Evolutionary conservation across 805 yeast species (phyloP).

Genomic region (Lipomyces anomalus): DNA sequence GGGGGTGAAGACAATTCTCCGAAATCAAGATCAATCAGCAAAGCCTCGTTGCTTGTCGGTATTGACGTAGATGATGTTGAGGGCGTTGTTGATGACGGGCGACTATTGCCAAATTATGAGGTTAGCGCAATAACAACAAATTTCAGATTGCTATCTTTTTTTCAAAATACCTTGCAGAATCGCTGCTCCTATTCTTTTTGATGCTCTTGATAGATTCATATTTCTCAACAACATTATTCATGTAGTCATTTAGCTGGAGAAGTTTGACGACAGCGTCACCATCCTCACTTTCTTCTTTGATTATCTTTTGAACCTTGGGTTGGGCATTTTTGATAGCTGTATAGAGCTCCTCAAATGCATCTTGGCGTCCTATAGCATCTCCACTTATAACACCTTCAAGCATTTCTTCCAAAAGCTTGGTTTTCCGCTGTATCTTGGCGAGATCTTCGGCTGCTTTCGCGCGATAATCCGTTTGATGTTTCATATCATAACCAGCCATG

Average conservation of each 20-base stretch:
- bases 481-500: constrained; percentile 96
- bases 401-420: constrained; percentile 85
- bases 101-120: too few relatives aligned
- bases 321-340: constrained; percentile 74
- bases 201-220: constrained; percentile 57
- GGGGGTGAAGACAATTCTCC: neutral
- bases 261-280: constrained; percentile 58
- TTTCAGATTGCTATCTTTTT: too few relatives aligned
- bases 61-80: neutral
- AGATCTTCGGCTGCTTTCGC: constrained; percentile 79
- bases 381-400: constrained; percentile 38
- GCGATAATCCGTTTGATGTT: constrained; percentile 64
- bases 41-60: neutral
- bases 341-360: constrained; percentile 73
- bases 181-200: too few relatives aligned
- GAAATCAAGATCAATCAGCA: neutral
- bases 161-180: too few relatives aligned
- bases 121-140: too few relatives aligned
- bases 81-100: too few relatives aligned
- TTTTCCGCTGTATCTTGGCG: constrained; percentile 75
- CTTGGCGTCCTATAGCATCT: constrained; percentile 45
- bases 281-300: constrained; percentile 72
- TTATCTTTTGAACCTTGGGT: constrained; percentile 79
- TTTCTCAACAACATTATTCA: constrained; percentile 62
- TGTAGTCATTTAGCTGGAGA: constrained; percentile 65